Evolutionary conservation across 352 stramenopile species (phyloP), one percentile per base, ranked within the genome.

Genomic region (Phytopythium sindhum): DNA sequence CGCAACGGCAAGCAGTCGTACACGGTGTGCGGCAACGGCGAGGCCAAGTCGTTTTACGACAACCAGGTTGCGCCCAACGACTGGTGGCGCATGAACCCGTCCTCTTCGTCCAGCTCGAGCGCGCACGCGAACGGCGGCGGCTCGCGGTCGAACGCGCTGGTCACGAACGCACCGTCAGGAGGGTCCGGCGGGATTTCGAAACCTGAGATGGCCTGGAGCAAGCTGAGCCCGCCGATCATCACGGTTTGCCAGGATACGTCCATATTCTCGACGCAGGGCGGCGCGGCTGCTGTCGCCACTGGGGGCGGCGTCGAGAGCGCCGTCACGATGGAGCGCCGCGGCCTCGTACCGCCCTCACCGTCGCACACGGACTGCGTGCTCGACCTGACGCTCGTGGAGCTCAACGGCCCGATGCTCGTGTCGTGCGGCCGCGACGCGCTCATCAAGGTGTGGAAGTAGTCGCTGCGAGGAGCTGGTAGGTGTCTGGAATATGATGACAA

Each of bases 371-470:
- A 99, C 76, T 97, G 93, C 52, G 97, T 99, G 61, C 75, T 98
- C 44, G 97, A 99, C 66, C 70, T 99, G 52, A 97, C 98, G 68
- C 77, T 97, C 17, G 77, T 98, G n/a, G 88, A 98, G 55, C 78
- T 97, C 52, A 94, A 96, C 45, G 84, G 81, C 9, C 89, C 89
- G 21, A 89, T 96, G 69, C 70, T 99, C 26, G 86, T 99, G 29
- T 98, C 95, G 21, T 91, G 88, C 62, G 95, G 89, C 31, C 84
- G 96, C 54, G 97, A 99, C 77, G 95, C 93, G 33, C 90, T 97
- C 66, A 97, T 99, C 64, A 99, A 99, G 75, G 76, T 98, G 55
- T 99, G 95, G 94, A 93, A 96, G 59, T 99, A 73, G 74, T 29
- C 44, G 39, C n/a, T 3, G 26, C 12, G 21, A 31, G 29, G 41